Evolutionary conservation across 768 basidiomycete genomes (phyloP).

Genomic region (Psilocybe azurescens): DNA sequence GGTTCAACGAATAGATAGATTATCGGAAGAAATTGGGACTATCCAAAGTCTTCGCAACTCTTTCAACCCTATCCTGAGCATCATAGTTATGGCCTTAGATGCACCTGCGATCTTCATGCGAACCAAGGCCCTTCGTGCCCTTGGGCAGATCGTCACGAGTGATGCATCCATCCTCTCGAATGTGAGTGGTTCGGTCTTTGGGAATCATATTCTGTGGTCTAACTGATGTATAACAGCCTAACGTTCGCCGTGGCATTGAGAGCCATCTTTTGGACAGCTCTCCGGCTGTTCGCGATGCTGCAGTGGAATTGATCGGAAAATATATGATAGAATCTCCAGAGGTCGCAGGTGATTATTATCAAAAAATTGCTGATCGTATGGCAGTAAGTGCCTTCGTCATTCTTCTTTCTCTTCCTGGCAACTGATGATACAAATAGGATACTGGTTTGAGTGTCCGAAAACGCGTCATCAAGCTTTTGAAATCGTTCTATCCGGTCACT

Average conservation of each 20-base stretch:
- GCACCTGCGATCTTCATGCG: slow-evolving; percentile 90
- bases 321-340: slow-evolving; percentile 90
- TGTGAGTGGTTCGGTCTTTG: slow-evolving; percentile 46
- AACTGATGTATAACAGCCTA: slow-evolving; percentile 47
- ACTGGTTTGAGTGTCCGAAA: slow-evolving; percentile 94
- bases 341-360: slow-evolving; percentile 90
- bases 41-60: slow-evolving; percentile 78
- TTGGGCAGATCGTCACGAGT: slow-evolving; percentile 88
- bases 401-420: not conserved
- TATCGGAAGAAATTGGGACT: slow-evolving; percentile 78
- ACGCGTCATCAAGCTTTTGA: slow-evolving; percentile 93
- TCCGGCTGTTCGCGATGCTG: slow-evolving; percentile 94
- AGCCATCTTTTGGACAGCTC: slow-evolving; percentile 90
- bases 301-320: slow-evolving; percentile 97
- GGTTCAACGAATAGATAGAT: slow-evolving; percentile 63
- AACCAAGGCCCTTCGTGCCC: slow-evolving; percentile 89
- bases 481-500: slow-evolving; percentile 75
- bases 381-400: slow-evolving; percentile 57
- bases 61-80: slow-evolving; percentile 83
- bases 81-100: slow-evolving; percentile 80
- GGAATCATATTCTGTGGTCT: not conserved
- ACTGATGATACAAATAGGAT: slow-evolving; percentile 59
- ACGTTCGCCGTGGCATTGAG: slow-evolving; percentile 87
- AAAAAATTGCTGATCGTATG: slow-evolving; percentile 87
- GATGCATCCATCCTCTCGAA: slow-evolving; percentile 83